phyloP scores from a whole-genome alignment of 768 basidiomycete genomes.

The Leccinum arenicola region DNA sequence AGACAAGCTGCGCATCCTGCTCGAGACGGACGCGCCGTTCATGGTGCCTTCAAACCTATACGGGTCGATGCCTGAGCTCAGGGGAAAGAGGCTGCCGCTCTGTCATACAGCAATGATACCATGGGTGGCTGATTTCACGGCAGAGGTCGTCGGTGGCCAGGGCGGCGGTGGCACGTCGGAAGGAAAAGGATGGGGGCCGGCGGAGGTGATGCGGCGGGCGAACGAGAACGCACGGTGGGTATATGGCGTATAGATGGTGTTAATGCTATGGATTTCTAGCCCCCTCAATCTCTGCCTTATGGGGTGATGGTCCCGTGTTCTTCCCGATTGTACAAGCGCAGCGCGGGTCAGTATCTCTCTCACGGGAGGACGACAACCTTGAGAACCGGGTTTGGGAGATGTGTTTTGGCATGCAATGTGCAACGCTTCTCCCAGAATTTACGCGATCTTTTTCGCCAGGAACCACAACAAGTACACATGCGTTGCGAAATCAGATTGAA shows the following conservation, averaged over 20 bases:
- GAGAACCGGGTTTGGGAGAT: no score
- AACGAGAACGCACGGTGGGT: constrained; percentile 61
- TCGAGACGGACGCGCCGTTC: constrained; percentile 87
- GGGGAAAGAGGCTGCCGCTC: constrained; percentile 58
- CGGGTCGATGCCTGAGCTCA: constrained; percentile 44
- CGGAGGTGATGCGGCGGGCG: constrained; percentile 56
- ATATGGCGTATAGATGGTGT: constrained; percentile 44
- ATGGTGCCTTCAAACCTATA: constrained; percentile 83
- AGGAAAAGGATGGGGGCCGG: constrained; percentile 24
- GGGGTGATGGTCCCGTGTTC: no score
- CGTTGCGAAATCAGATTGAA: background rate
- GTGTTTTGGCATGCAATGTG: no score
- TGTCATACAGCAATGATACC: constrained; percentile 83
- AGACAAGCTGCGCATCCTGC: constrained; percentile 47
- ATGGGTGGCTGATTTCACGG: constrained; percentile 79
- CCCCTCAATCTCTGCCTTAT: background rate
- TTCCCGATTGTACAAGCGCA: no score
- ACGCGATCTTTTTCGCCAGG: no score
- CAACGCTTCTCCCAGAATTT: no score
- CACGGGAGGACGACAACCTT: no score
- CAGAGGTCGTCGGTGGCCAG: constrained; percentile 34
- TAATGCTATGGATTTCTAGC: background rate
- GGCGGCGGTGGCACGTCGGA: no score
- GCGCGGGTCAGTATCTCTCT: no score
- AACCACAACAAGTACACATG: no score